Evolutionary conservation across 495 filamentous ascomycete genomes (phyloP).

Genomic region (Podospora fimiseda): DNA sequence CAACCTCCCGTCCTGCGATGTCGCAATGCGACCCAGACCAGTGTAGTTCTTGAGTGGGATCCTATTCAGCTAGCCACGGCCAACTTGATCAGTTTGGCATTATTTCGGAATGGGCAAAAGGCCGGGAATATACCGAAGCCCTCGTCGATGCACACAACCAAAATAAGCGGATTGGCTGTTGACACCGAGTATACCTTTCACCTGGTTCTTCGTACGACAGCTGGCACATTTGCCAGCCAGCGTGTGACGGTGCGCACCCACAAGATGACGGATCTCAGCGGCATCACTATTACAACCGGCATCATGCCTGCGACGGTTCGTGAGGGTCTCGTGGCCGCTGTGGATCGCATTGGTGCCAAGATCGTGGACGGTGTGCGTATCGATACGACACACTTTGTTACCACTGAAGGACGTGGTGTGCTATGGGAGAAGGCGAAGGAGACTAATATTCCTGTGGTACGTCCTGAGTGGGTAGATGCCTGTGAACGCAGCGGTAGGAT

Average conservation of each 20-base stretch:
- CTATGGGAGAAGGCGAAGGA: constrained; percentile 94
- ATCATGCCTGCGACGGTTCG: constrained; percentile 68
- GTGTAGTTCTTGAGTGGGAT: constrained; percentile 96
- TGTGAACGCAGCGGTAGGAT: constrained; percentile 92
- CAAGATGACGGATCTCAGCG: constrained; percentile 97
- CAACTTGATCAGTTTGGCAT: constrained; percentile 74
- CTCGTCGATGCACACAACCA: constrained; percentile 79
- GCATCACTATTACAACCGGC: constrained; percentile 91
- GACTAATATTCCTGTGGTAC: constrained; percentile 97
- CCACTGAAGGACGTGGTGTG: constrained; percentile 84
- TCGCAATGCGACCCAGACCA: constrained; percentile 93
- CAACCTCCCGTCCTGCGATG: constrained; percentile 74
- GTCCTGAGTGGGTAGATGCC: constrained; percentile 92
- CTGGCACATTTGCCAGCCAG: constrained; percentile 80
- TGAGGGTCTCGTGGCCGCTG: constrained; percentile 64
- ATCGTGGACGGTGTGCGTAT: constrained; percentile 87
- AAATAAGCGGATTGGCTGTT: constrained; percentile 93
- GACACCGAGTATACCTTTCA: constrained; percentile 96
- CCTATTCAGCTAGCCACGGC: constrained; percentile 89
- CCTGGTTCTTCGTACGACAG: constrained; percentile 79
- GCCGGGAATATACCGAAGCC: constrained; percentile 88
- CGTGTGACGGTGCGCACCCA: constrained; percentile 84
- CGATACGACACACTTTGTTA: constrained; percentile 98
- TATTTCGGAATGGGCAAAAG: constrained; percentile 94
- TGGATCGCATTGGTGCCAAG: constrained; percentile 88